Percentiles rank a stretch among this genome's conserved stretches.
Conservation (phyloP, 768 basidiomycete species). For the Symmetrospora coprosmae region DNA sequence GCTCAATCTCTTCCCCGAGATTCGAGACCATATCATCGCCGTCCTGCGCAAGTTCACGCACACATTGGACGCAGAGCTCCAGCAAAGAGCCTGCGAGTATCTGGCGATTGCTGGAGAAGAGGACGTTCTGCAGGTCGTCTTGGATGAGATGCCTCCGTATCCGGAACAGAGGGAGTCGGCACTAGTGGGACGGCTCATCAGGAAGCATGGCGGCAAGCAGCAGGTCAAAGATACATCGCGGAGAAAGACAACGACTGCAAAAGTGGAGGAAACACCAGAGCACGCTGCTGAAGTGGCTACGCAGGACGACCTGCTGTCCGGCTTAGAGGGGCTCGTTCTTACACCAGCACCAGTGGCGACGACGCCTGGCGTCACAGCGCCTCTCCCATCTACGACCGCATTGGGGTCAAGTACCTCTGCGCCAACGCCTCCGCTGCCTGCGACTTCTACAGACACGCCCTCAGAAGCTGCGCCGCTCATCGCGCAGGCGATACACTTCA, state of each 20-base stretch:
- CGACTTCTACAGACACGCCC: too few species aligned
- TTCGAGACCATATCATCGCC: conserved; percentile 79
- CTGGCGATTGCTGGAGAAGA: conserved; percentile 79
- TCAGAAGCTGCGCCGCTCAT: too few species aligned
- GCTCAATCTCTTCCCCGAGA: conserved; percentile 99
- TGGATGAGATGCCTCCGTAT: conserved; percentile 98
- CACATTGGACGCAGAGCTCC: conserved; percentile 88
- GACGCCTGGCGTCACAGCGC: too few species aligned
- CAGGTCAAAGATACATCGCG: conserved; percentile 61
- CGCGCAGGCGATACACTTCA: conserved; percentile 20
- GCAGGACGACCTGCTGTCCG: neutral
- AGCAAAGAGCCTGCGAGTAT: conserved; percentile 97
- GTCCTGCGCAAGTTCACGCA: conserved; percentile 97
- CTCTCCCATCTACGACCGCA: too few species aligned
- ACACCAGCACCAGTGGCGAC: neutral
- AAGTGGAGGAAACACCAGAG: conserved; percentile 38
- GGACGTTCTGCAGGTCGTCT: conserved; percentile 80
- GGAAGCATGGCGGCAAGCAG: conserved; percentile 86
- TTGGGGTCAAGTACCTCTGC: too few species aligned
- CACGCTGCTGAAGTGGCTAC: conserved; percentile 24
- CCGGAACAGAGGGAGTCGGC: conserved; percentile 76
- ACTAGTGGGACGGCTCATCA: conserved; percentile 68
- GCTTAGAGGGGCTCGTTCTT: neutral
- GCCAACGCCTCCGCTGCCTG: too few species aligned
- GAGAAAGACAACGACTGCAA: conserved; percentile 44